Evolutionary conservation across 1,284 basidiomycete genomes (phyloP).

Genomic region (Irpex sp.): DNA sequence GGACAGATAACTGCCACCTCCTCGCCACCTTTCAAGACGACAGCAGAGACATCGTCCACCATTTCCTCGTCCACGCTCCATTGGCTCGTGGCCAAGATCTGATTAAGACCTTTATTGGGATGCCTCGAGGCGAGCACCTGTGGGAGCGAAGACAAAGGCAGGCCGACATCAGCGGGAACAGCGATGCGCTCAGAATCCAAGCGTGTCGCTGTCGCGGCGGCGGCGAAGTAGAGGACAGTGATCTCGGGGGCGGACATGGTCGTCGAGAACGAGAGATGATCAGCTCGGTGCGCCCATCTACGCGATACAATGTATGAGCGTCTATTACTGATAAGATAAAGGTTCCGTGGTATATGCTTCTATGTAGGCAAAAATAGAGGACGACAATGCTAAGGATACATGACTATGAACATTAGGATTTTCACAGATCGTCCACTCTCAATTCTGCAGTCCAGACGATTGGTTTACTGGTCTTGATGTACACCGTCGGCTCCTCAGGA

Average conservation of each 20-base stretch:
- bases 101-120: constrained; percentile 42
- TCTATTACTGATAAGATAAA: background rate
- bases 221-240: constrained; percentile 77
- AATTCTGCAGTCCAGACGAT: constrained; percentile 71
- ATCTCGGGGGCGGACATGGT: constrained; percentile 29
- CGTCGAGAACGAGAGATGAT: background rate
- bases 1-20: constrained; percentile 79
- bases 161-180: constrained; percentile 34
- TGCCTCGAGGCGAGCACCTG: constrained; percentile 46
- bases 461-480: constrained; percentile 72
- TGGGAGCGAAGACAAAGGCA: constrained; percentile 50
- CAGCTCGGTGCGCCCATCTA: background rate
- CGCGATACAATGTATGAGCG: background rate
- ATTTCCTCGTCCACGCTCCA: constrained; percentile 81
- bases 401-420: background rate
- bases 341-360: background rate
- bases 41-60: constrained; percentile 52
- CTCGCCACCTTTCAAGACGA: constrained; percentile 63
- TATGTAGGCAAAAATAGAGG: background rate
- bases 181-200: constrained; percentile 38
- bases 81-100: constrained; percentile 51
- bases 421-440: constrained; percentile 6
- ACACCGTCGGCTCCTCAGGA: constrained; percentile 53
- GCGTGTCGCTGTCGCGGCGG: constrained; percentile 64
- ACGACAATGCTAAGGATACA: background rate